Evolutionary conservation across 306 rosid genomes (phyloP), one percentile per base, ranked within the genome.

Genomic region (Castanospermum australe): DNA sequence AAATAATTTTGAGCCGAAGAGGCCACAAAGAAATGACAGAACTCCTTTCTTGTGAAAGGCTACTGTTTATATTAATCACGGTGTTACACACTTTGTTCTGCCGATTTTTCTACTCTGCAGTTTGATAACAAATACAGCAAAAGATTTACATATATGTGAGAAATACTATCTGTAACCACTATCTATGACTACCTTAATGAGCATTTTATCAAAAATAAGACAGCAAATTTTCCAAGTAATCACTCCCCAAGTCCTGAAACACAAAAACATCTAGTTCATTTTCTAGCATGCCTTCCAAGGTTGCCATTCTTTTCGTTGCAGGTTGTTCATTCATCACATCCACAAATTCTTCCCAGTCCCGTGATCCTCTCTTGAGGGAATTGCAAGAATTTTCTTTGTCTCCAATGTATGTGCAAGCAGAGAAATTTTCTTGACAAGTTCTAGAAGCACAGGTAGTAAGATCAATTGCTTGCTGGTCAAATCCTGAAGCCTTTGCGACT

Each of bases 221-320:
- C 21, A 91, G 80, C 86, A 91, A 86, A 70, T 47, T 83, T 22
- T 91, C 93, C 86, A 91, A 83, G 36, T 72, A 87, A 70, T 83
- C 96, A 86, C 75, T 89, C 67, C 92, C 93, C 75, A 91, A 75
- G 66, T 88, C 93, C 67, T 89, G 87, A 64, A 91, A 87, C 89
- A 84, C 97, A 52, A 89, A 66, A 17, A 84, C 88, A 76, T 75
- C 90, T n/a, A 73, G 60, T 30, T 85, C 83, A 80, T 73, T n/a
- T 8, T 52, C 84, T 5, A 71, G 12, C 35, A 76, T 48, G 10
- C 82, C 54, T 28, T 60, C 80, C 64, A 39, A 50, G 79, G 66
- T 79, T 14, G 24, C 79, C 82, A 75, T 78, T 73, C 75, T 89
- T 72, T 81, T 87, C 12, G 42, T 2, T 1, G 59, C 71, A 36